A percentile compares a stretch with the other conserved stretches of the same genome.
phyloP scores from a whole-genome alignment of 2,329 filamentous ascomycete species.

The Trichoderma aggressivum region DNA sequence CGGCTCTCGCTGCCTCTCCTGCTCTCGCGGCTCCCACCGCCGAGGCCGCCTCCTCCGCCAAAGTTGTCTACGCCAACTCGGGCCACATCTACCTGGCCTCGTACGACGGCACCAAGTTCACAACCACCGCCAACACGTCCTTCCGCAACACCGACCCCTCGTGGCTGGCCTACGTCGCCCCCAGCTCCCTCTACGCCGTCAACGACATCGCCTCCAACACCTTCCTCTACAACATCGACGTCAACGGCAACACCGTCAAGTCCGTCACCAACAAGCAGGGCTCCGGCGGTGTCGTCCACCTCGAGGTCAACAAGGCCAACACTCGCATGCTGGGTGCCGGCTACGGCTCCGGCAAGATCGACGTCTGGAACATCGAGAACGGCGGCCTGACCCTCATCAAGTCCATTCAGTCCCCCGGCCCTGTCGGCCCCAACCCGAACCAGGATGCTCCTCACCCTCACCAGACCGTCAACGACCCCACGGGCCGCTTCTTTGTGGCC shows the following conservation, averaged over 20 bases:
- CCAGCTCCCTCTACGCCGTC: conserved; percentile 43
- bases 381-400: conserved; percentile 39
- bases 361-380: conserved; percentile 44
- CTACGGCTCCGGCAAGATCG: conserved; percentile 41
- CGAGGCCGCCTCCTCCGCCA: not conserved
- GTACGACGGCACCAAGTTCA: conserved; percentile 41
- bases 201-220: conserved; percentile 44
- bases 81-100: conserved; percentile 40
- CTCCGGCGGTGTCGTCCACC: conserved; percentile 44
- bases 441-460: conserved; percentile 42
- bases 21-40: not conserved
- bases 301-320: conserved; percentile 44
- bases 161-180: conserved; percentile 44
- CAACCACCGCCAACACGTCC: conserved; percentile 31
- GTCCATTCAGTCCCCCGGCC: conserved; percentile 34
- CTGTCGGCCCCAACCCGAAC: conserved; percentile 30
- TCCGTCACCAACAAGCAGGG: conserved; percentile 30
- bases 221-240: conserved; percentile 40
- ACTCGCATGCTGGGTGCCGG: conserved; percentile 45
- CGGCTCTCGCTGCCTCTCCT: not conserved
- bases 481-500: conserved; percentile 47
- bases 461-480: conserved; percentile 47
- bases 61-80: conserved; percentile 40
- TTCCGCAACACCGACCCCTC: conserved; percentile 39
- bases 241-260: conserved; percentile 27